These are phyloP conservation scores for Abrus precatorius DNA, from an alignment of 306 rosid species.

Conservation along the genomic window DNA sequence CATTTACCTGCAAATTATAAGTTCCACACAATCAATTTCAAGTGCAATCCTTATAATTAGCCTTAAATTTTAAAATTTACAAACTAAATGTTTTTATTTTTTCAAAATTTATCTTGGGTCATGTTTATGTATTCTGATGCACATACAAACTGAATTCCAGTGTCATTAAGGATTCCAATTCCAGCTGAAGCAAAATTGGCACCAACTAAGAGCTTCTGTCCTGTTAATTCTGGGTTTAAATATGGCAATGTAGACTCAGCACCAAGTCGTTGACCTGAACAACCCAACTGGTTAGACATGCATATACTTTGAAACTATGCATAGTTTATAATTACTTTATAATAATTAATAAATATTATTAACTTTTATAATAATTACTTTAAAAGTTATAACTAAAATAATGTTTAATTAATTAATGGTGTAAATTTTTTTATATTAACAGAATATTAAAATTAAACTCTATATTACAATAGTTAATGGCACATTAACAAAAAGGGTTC, in stretches of 20 bases:
- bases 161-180: conserved; percentile 87
- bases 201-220: conserved; percentile 67
- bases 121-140: background rate
- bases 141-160: conserved; percentile 81
- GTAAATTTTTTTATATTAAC: too few species aligned
- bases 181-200: conserved; percentile 96
- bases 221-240: conserved; percentile 65
- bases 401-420: too few species aligned
- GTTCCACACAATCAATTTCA: background rate
- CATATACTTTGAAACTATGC: too few species aligned
- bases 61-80: background rate
- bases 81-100: background rate
- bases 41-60: background rate
- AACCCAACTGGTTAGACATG: conserved; percentile 5
- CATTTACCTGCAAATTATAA: conserved; percentile 59
- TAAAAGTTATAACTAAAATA: too few species aligned
- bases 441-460: too few species aligned
- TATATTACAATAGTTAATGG: too few species aligned
- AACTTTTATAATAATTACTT: too few species aligned
- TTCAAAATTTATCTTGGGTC: background rate
- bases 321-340: too few species aligned
- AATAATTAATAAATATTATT: too few species aligned
- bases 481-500: background rate
- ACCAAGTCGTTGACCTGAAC: conserved; percentile 70
- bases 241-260: conserved; percentile 75